These are phyloP conservation scores for Arxiozyma slooffiae DNA, from an alignment of 1,139 yeast species.

Conservation along the genomic window DNA sequence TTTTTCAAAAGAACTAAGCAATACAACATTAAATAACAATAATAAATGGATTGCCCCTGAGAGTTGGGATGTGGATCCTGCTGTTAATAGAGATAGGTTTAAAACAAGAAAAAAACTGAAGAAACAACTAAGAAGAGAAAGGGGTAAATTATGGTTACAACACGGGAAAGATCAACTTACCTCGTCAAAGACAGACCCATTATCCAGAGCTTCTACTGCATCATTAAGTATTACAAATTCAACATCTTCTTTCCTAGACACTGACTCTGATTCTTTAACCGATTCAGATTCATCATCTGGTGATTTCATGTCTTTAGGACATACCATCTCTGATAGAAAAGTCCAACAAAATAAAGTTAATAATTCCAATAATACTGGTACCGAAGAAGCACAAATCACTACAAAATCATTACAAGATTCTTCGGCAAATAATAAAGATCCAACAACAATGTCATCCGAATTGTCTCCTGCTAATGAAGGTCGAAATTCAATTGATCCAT, in stretches of 20 bases:
- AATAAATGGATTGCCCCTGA: slow-evolving; percentile 60
- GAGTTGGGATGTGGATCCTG: slow-evolving; percentile 57
- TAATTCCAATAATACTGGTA: neutral
- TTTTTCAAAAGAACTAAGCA: slow-evolving; percentile 7
- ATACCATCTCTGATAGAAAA: slow-evolving; percentile 6
- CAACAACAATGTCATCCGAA: slow-evolving; percentile 7
- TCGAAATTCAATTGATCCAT: neutral
- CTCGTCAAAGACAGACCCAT: neutral
- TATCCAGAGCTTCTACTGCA: neutral
- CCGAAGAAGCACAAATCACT: neutral
- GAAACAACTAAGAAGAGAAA: neutral
- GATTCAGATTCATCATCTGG: slow-evolving; percentile 3
- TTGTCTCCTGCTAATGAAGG: slow-evolving; percentile 3
- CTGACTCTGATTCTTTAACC: slow-evolving; percentile 6
- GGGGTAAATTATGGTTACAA: neutral
- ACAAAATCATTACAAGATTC: neutral
- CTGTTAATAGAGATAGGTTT: slow-evolving; percentile 11
- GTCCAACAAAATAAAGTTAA: neutral
- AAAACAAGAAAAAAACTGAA: slow-evolving; percentile 4
- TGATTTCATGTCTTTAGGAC: slow-evolving; percentile 4
- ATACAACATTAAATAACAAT: slow-evolving; percentile 3
- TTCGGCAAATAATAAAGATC: neutral
- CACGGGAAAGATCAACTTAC: neutral
- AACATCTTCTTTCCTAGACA: slow-evolving; percentile 3
- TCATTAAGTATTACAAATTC: neutral